These are phyloP conservation scores for Candida mesenterica DNA, from an alignment of 1,139 yeast genomes.

Conservation along the genomic window DNA sequence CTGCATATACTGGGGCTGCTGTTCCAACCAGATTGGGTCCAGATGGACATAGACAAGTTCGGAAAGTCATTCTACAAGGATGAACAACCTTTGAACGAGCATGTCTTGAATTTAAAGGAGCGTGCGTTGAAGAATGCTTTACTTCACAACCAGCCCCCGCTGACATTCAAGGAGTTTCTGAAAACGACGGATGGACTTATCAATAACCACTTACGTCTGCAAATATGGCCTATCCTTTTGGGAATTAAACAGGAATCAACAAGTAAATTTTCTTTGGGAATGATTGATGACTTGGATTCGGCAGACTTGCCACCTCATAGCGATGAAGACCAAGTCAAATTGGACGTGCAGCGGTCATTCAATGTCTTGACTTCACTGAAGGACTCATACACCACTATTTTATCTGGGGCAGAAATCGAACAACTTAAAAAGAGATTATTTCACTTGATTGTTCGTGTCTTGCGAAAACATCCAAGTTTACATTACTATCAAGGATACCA, in stretches of 20 bases:
- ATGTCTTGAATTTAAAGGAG: constrained; percentile 36
- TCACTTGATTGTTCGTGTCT: constrained; percentile 50
- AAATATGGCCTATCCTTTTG: constrained; percentile 50
- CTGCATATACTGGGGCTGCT: not conserved
- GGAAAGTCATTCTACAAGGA: constrained; percentile 50
- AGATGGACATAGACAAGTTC: constrained; percentile 49
- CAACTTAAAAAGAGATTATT: constrained; percentile 41
- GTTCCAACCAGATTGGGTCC: constrained; percentile 33
- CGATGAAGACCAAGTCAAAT: constrained; percentile 75
- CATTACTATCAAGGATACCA: constrained; percentile 92
- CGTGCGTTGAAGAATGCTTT: constrained; percentile 41
- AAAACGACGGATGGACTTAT: constrained; percentile 52
- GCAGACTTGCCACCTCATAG: constrained; percentile 47
- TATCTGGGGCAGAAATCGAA: constrained; percentile 33
- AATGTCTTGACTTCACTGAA: constrained; percentile 36
- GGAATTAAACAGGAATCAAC: constrained; percentile 14
- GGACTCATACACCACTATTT: constrained; percentile 36
- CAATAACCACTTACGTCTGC: constrained; percentile 35
- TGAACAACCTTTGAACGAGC: constrained; percentile 42
- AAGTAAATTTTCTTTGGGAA: not conserved
- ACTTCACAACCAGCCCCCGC: constrained; percentile 1
- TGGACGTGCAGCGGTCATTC: constrained; percentile 77
- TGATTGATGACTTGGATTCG: constrained; percentile 21
- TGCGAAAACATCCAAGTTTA: constrained; percentile 60
- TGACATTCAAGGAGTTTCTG: constrained; percentile 31